Conservation (phyloP, 768 basidiomycete genomes). For the Boletus pseudopeckii region DNA sequence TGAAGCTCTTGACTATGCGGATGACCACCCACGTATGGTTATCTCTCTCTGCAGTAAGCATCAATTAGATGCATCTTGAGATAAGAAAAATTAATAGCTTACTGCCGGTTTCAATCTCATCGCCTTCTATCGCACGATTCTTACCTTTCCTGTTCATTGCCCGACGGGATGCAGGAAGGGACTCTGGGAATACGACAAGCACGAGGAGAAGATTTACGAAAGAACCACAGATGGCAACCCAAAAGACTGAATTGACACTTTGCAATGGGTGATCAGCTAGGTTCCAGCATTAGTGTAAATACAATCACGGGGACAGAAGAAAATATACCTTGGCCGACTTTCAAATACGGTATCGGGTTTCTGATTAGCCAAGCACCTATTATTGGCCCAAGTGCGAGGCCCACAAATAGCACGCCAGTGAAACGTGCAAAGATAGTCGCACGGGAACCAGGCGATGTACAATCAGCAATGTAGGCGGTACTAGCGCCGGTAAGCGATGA, state of each 20-base stretch:
- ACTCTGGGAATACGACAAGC: conserved; percentile 58
- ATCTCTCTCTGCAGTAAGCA: background rate
- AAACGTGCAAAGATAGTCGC: conserved; percentile 66
- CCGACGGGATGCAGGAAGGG: conserved; percentile 35
- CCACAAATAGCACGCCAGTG: conserved; percentile 72
- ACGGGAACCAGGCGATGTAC: conserved; percentile 80
- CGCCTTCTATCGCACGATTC: conserved; percentile 21
- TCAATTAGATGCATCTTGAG: background rate
- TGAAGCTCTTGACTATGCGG: conserved; percentile 40
- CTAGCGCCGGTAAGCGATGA: conserved; percentile 60
- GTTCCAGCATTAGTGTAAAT: conserved; percentile 8
- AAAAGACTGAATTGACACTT: conserved; percentile 51
- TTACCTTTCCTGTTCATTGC: conserved; percentile 30
- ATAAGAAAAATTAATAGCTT: conserved; percentile 2
- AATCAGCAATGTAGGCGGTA: conserved; percentile 69
- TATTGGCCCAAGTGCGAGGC: conserved; percentile 76
- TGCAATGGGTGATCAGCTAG: conserved; percentile 33
- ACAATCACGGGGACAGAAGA: background rate
- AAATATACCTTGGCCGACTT: conserved; percentile 23
- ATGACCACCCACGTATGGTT: conserved; percentile 6
- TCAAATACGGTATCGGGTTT: conserved; percentile 36
- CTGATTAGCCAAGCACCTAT: conserved; percentile 54
- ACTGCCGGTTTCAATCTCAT: conserved; percentile 9
- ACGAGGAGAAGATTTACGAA: conserved; percentile 56
- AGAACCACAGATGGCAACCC: conserved; percentile 44